Base-by-base conservation (phyloP, 331 rosid genomes). In the Pyracantha coccinea region DNA sequence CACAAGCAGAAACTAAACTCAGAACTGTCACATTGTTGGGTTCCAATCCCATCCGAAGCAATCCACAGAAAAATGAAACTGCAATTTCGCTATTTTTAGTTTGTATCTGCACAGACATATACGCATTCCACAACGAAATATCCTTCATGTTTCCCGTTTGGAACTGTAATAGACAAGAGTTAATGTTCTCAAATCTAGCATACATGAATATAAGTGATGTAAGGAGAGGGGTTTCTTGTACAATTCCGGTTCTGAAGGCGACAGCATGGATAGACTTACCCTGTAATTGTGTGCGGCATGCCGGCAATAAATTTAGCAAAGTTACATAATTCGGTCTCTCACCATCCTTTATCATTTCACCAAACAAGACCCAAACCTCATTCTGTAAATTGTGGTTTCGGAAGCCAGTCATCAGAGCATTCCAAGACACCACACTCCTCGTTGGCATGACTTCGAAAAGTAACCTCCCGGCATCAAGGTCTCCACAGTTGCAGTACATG, bases 261-360 rank as follows among this genome's bases (percentile, higher is more conserved):
- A 75, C 44, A 28, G 64, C 79, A 71, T 83, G 83, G n/a, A 79
- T 24, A 29, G 86, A 83, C 77, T 75, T 83, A 15, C 86, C 83
- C 35, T 75, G 83, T 57, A 75, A 75, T 9, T 60, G 73, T 31
- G 47, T 79, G 80, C 10, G 13, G 80, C 83, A 83, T 7, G 55
- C 45, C 20, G 83, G 78, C 81, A 83, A 71, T 45, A 83, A 2
- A 41, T 72, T 83, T 28, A 79, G 65, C 32, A 83, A 58, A 11
- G 83, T 79, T 54, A 83, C 67, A 2, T 8, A 28, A 53, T 79
- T 75, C 27, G 86, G 81, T 74, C 52, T 71, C 72, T 83, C 77
- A 38, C 15, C 55, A 8, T 60, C 61, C 28, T 24, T 76, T 11
- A 67, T 41, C 86, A 83, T 83, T 61, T 69, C 47, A 20, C 58